phyloP scores from a whole-genome alignment of 2,329 filamentous ascomycete species.

The Sporothrix sp. region DNA sequence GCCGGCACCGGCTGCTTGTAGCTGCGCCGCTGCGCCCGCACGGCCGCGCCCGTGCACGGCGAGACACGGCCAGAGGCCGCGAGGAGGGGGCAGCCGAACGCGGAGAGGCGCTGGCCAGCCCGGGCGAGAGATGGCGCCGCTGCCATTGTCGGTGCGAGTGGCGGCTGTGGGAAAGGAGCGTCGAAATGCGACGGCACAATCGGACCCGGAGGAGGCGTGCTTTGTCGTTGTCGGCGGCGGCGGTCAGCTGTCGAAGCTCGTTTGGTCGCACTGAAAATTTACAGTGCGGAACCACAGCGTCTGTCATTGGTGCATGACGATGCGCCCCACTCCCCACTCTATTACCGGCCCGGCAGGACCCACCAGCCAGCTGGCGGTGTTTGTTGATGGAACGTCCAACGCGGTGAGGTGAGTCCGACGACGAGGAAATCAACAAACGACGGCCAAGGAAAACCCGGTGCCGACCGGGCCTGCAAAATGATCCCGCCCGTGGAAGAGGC shows the following conservation, averaged over 20 bases:
- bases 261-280: slow-evolving; percentile 10
- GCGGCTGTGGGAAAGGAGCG: background rate
- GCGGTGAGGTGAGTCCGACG: background rate
- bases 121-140: slow-evolving; percentile 4
- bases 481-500: slow-evolving; percentile 48
- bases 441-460: too few relatives aligned
- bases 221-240: background rate
- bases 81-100: background rate
- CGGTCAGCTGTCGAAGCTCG: background rate
- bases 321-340: too few relatives aligned
- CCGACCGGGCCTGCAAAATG: too few relatives aligned
- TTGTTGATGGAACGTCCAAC: background rate
- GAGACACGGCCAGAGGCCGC: background rate
- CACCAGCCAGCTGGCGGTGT: background rate
- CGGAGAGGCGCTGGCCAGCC: slow-evolving; percentile 2
- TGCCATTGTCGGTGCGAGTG: background rate
- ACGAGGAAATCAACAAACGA: background rate
- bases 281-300: too few relatives aligned
- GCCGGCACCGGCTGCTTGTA: slow-evolving; percentile 22
- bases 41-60: slow-evolving; percentile 29
- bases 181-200: too few relatives aligned
- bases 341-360: slow-evolving; percentile 3
- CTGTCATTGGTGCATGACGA: too few relatives aligned
- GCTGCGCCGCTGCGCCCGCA: slow-evolving; percentile 4
- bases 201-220: too few relatives aligned